Percentiles rank a stretch among this genome's conserved stretches.
Evolutionary conservation across 768 basidiomycete genomes (phyloP).

Genomic region (Leccinum incarnatum): DNA sequence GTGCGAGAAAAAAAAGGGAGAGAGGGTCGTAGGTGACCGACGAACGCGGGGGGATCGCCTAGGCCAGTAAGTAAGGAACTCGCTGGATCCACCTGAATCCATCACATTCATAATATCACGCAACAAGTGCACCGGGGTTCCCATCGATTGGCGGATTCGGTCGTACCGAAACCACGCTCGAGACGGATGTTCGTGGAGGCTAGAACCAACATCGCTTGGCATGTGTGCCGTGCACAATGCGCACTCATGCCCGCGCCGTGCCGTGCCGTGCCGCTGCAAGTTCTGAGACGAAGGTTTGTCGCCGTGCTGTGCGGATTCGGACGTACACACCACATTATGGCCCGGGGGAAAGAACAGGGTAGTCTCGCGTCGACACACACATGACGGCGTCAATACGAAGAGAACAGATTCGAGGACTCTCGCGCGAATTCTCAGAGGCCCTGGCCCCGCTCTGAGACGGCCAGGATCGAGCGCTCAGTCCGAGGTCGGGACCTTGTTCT

Average conservation of each 20-base stretch:
- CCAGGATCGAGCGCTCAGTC: neutral
- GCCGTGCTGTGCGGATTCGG: neutral
- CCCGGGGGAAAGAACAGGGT: neutral
- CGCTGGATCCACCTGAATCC: neutral
- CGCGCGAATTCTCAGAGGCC: neutral
- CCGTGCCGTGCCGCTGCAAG: neutral
- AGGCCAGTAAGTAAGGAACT: neutral
- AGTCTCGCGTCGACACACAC: no score
- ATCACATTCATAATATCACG: neutral
- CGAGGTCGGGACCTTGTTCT: neutral
- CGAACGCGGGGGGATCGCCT: neutral
- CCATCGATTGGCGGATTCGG: neutral
- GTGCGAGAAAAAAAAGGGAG: neutral
- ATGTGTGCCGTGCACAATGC: neutral
- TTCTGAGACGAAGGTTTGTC: neutral
- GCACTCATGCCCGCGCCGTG: neutral
- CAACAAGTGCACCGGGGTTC: neutral
- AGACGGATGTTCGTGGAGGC: neutral
- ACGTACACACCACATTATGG: neutral
- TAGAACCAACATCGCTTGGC: neutral
- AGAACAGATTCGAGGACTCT: neutral
- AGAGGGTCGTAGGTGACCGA: neutral
- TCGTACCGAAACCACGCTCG: neutral
- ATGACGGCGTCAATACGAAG: no score
- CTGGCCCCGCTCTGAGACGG: neutral